These are phyloP conservation scores for Termitomyces sp. DNA, from an alignment of 768 basidiomycete genomes.

Conservation along the genomic window DNA sequence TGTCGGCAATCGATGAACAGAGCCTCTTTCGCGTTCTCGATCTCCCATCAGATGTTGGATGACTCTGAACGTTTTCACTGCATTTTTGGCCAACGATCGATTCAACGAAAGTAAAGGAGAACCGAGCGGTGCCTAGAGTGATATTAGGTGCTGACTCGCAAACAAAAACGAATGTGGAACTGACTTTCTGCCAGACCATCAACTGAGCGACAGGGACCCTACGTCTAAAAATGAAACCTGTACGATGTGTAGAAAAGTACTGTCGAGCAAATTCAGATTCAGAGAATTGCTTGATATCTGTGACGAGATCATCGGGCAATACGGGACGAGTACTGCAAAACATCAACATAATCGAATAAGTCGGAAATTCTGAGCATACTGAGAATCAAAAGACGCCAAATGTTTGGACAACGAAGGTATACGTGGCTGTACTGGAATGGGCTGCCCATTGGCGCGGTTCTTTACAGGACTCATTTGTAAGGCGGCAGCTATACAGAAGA, in stretches of 20 bases:
- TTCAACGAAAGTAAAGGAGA: conserved; percentile 74
- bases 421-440: conserved; percentile 52
- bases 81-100: conserved; percentile 64
- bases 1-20: conserved; percentile 43
- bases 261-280: conserved; percentile 80
- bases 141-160: not conserved
- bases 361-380: conserved; percentile 38
- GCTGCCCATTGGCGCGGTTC: conserved; percentile 53
- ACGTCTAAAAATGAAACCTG: conserved; percentile 81
- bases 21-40: conserved; percentile 63
- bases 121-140: conserved; percentile 49
- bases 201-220: conserved; percentile 79
- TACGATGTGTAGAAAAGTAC: conserved; percentile 89
- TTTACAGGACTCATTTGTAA: conserved; percentile 73
- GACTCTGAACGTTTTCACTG: conserved; percentile 81
- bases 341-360: conserved; percentile 3
- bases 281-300: conserved; percentile 84
- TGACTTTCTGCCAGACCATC: conserved; percentile 89
- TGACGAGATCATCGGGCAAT: conserved; percentile 74
- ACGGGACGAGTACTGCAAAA: conserved; percentile 62
- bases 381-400: conserved; percentile 50
- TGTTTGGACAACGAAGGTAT: conserved; percentile 20
- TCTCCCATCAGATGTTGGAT: conserved; percentile 95
- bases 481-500: conserved; percentile 48
- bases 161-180: conserved; percentile 2